Percentiles rank a stretch among this genome's conserved stretches.
Evolutionary conservation across 2,329 filamentous ascomycete genomes (phyloP).

Genomic region (Curvularia eragrostidis): DNA sequence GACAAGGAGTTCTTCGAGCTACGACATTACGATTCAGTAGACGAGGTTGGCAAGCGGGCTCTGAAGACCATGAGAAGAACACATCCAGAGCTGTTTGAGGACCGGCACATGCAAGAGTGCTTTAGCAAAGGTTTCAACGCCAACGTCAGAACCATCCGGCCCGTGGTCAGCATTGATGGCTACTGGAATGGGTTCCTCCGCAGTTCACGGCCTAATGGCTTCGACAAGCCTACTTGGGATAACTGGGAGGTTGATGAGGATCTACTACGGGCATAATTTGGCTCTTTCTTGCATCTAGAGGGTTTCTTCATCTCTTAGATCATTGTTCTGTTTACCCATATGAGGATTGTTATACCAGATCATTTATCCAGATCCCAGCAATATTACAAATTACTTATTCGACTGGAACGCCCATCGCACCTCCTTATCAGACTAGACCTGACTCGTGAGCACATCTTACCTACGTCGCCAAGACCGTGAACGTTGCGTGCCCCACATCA

Average conservation of each 20-base stretch:
- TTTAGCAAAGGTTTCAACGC: constrained; percentile 55
- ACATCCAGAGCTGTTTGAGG: constrained; percentile 63
- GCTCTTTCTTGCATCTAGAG: neutral
- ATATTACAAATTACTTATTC: neutral
- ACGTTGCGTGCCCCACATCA: constrained; percentile 6
- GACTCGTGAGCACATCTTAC: neutral
- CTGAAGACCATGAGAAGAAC: constrained; percentile 61
- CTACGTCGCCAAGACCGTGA: neutral
- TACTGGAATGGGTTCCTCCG: constrained; percentile 58
- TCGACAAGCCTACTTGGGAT: constrained; percentile 58
- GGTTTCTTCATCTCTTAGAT: neutral
- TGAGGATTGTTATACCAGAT: constrained; percentile 2
- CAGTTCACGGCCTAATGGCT: constrained; percentile 60
- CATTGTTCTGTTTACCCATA: constrained; percentile 1
- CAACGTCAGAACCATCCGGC: constrained; percentile 57
- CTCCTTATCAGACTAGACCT: neutral
- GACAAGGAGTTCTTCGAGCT: constrained; percentile 63
- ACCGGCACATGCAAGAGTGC: constrained; percentile 57
- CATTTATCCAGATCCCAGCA: neutral
- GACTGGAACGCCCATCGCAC: neutral
- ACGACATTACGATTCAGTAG: constrained; percentile 68
- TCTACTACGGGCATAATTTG: constrained; percentile 38
- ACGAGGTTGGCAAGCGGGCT: constrained; percentile 68
- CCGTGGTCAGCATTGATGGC: constrained; percentile 56
- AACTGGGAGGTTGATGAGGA: constrained; percentile 53